phyloP scores from a whole-genome alignment of 768 basidiomycete species.

The Tricholoma flavovirens region DNA sequence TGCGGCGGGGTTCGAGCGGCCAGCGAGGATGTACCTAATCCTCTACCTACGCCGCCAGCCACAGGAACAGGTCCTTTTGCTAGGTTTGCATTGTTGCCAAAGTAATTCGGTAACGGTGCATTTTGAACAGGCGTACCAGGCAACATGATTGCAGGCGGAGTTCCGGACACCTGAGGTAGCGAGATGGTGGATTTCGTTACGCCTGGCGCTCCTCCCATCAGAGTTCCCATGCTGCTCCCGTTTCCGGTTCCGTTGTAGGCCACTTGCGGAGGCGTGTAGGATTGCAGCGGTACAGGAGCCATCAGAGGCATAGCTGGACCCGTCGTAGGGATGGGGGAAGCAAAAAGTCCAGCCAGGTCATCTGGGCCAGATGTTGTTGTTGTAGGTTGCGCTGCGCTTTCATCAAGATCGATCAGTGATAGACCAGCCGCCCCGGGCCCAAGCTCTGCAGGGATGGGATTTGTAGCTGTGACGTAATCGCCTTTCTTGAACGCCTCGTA shows the following conservation, averaged over 20 bases:
- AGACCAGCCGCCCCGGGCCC: slow-evolving; percentile 30
- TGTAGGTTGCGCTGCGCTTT: slow-evolving; percentile 26
- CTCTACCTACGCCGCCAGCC: slow-evolving; percentile 16
- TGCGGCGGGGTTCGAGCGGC: slow-evolving; percentile 14
- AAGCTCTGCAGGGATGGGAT: slow-evolving; percentile 62
- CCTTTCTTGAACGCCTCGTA: slow-evolving; percentile 94
- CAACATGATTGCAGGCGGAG: slow-evolving; percentile 36
- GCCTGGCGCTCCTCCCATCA: slow-evolving; percentile 13
- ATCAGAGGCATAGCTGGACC: slow-evolving; percentile 2
- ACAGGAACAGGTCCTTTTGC: slow-evolving; percentile 14
- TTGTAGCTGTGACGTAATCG: slow-evolving; percentile 66
- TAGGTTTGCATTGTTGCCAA: slow-evolving; percentile 16
- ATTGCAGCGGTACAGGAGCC: slow-evolving; percentile 11
- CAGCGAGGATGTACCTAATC: slow-evolving; percentile 17
- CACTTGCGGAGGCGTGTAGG: slow-evolving; percentile 22
- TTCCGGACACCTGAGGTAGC: slow-evolving; percentile 22
- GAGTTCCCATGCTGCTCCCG: slow-evolving; percentile 10
- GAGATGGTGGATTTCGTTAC: slow-evolving; percentile 16
- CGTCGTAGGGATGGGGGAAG: slow-evolving; percentile 17
- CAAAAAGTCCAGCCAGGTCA: slow-evolving; percentile 64
- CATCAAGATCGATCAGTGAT: slow-evolving; percentile 80
- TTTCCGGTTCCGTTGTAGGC: slow-evolving; percentile 15
- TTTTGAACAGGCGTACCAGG: slow-evolving; percentile 27
- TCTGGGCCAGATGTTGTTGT: slow-evolving; percentile 26
- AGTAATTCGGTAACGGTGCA: slow-evolving; percentile 25